Conservation (phyloP, 352 stramenopile species). For the Aphanomyces astaci region DNA sequence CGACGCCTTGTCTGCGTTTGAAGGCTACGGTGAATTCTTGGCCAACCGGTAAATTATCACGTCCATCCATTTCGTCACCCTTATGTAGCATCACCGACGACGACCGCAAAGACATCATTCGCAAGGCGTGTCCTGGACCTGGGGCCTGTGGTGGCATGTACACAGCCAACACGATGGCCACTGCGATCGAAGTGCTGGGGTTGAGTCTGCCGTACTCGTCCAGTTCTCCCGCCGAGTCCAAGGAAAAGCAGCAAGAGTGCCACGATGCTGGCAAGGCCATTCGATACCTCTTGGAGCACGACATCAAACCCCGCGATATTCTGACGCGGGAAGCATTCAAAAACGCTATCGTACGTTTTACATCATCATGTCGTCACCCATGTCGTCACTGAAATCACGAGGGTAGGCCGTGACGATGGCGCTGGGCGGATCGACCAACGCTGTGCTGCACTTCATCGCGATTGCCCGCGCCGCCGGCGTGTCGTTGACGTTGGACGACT, state of each 20-base stretch:
- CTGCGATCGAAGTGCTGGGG: slow-evolving; percentile 95
- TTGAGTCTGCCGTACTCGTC: slow-evolving; percentile 96
- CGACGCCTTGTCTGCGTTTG: slow-evolving; percentile 96
- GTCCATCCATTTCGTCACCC: not conserved
- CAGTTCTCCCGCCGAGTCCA: slow-evolving; percentile 90
- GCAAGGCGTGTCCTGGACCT: slow-evolving; percentile 90
- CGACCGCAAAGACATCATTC: slow-evolving; percentile 89
- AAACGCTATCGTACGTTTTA: slow-evolving; percentile 90
- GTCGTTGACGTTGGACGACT: slow-evolving; percentile 94
- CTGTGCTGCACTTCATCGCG: slow-evolving; percentile 97
- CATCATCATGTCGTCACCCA: not conserved
- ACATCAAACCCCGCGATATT: slow-evolving; percentile 98
- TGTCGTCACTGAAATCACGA: not conserved
- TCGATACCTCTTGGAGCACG: slow-evolving; percentile 83
- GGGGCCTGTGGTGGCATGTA: slow-evolving; percentile 98
- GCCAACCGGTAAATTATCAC: slow-evolving; percentile 57
- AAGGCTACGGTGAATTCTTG: slow-evolving; percentile 94
- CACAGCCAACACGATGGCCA: slow-evolving; percentile 99
- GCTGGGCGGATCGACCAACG: slow-evolving; percentile 96
- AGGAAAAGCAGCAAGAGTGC: slow-evolving; percentile 93
- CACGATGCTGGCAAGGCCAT: slow-evolving; percentile 84
- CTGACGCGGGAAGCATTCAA: slow-evolving; percentile 95
- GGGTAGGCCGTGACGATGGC: slow-evolving; percentile 89
- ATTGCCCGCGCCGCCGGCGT: slow-evolving; percentile 92
- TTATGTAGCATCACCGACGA: slow-evolving; percentile 71